Base-by-base conservation (phyloP, 192 early-diverging fungal genomes). In the Spizellomyces punctatus region DNA sequence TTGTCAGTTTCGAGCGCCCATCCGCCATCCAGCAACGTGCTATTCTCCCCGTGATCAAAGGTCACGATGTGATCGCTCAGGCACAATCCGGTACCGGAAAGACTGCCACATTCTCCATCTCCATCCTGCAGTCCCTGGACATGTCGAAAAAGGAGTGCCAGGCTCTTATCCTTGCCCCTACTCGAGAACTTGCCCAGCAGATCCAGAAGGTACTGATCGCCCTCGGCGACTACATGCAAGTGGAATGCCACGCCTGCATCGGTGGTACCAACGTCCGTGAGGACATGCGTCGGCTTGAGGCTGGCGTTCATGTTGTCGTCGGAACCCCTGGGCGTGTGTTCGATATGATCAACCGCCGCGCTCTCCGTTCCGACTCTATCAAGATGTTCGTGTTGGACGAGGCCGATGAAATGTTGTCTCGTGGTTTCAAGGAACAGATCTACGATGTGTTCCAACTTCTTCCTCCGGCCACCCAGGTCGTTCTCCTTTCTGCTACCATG, bases 21-120 rank as follows among this genome's bases (percentile, higher is more conserved):
- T 98, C 96, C 54, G 87, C 93, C 61, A 97, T 98, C 83, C 96
- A 98, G 86, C 91, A 92, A 83, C 91, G 96, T 79, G 96, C 95
- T 64, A 98, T 98, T 71, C 84, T 94, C 76, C 96, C 96, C 63
- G 92, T 99, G 60, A 84, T 98, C 69, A 95, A 93, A 87, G 91
- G 88, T 57, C 92, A 89, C 81, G 98, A 99, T 86, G 96, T 99
- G 65, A 99, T 99, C 86, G 98, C 98, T 62, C 98, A 99, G 89
- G 98, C 98, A 44, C 96, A 99, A 88, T 98, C 96, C 64, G 98
- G 98, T 88, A 98, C 96, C 76, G 98, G 96, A 80, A 99, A 99
- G 86, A 98, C 96, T 67, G 96, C 96, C 74, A 99, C 98, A 68
- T 99, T 98, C 91, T 98, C 96, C 73, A 98, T 99, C 80, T 95